Evolutionary conservation across 2,329 filamentous ascomycete genomes (phyloP), one percentile per base, ranked within the genome.

Genomic region (Cordyceps farinosa): DNA sequence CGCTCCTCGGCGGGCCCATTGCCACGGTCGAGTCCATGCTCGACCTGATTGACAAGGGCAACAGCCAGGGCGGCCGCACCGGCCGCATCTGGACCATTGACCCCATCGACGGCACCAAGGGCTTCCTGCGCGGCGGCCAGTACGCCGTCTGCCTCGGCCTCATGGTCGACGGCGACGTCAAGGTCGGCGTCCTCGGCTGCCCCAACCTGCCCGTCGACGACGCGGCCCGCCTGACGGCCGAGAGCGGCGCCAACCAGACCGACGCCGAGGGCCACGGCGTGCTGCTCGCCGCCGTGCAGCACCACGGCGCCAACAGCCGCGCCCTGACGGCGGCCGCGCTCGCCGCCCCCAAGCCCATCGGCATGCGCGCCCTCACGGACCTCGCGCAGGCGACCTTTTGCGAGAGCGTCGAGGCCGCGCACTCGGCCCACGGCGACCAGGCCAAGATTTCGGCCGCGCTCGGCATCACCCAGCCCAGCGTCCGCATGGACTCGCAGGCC

Each of bases 31-130:
- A 91, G 64, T 79, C 82, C 45, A 87, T 90, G 87, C 75, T 90
- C 65, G 80, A 85, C 67, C 78, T 88, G 45, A 87, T 91, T 68
- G 89, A 91, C 78, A 76, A 77, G 65, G 89, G 89, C 48, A 85
- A 84, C 73, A 91, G 88, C 76, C 78, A 84, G 63, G 92, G 92
- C 65, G 92, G 92, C 34, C 76, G 79, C 65, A 83, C 80, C 67
- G 92, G 92, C 66, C 84, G 95, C 68, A 91, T 98, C 76, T 99
- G 95, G 95, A 91, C 94, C 47, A 87, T 99, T 63, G 95, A 99
- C 77, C 95, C 95, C 65, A 97, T 99, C 66, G 95, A 99, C 76
- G 95, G 95, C 68, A 99, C 95, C 61, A 97, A 97, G 80, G 96
- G 95, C 36, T 99, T 99, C 80, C 82, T 99, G 65, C 87, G 96